Percentiles rank a stretch among this genome's conserved stretches.
Evolutionary conservation across 164 flowering plant species (phyloP).

Genomic region (Sedum album): DNA sequence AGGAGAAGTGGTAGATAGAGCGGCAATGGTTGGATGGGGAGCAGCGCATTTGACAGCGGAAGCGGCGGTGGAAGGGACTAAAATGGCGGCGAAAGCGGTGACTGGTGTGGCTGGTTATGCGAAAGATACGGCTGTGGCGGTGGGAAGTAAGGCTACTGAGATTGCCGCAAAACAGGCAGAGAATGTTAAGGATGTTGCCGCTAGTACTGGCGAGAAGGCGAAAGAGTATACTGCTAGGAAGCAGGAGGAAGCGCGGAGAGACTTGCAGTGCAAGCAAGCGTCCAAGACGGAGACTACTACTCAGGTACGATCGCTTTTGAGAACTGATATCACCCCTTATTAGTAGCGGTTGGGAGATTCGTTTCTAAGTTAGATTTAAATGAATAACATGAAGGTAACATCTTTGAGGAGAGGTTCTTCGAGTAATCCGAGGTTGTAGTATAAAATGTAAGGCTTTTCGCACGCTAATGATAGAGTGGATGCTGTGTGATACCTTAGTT

Average conservation of each 20-base stretch:
- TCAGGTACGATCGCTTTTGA: slow-evolving; percentile 16
- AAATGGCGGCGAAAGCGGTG: slow-evolving; percentile 23
- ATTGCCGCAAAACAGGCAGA: slow-evolving; percentile 22
- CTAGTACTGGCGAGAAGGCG: slow-evolving; percentile 27
- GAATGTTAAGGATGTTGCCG: slow-evolving; percentile 30
- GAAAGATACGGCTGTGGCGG: slow-evolving; percentile 12
- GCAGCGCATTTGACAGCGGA: slow-evolving; percentile 34
- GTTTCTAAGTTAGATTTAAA: too few relatives aligned
- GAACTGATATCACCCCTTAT: too few relatives aligned
- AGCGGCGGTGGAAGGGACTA: slow-evolving; percentile 39
- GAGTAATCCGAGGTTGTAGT: slow-evolving; percentile 6
- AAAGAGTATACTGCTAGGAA: slow-evolving; percentile 39
- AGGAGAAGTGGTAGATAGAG: slow-evolving; percentile 32
- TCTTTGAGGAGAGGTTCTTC: not conserved
- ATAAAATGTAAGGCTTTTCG: not conserved
- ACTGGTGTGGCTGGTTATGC: slow-evolving; percentile 23
- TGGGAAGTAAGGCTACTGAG: slow-evolving; percentile 25
- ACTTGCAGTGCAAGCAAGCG: slow-evolving; percentile 20
- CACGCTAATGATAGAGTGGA: not conserved
- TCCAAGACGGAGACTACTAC: slow-evolving; percentile 8
- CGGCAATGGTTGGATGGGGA: slow-evolving; percentile 27
- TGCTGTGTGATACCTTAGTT: too few relatives aligned
- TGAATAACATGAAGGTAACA: slow-evolving; percentile 5
- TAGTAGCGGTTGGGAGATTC: too few relatives aligned
- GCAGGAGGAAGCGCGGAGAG: slow-evolving; percentile 36